A percentile compares a stretch with the other conserved stretches of the same genome.
phyloP scores from a whole-genome alignment of 23 red algal genomes.

The Chondrus crispus region DNA sequence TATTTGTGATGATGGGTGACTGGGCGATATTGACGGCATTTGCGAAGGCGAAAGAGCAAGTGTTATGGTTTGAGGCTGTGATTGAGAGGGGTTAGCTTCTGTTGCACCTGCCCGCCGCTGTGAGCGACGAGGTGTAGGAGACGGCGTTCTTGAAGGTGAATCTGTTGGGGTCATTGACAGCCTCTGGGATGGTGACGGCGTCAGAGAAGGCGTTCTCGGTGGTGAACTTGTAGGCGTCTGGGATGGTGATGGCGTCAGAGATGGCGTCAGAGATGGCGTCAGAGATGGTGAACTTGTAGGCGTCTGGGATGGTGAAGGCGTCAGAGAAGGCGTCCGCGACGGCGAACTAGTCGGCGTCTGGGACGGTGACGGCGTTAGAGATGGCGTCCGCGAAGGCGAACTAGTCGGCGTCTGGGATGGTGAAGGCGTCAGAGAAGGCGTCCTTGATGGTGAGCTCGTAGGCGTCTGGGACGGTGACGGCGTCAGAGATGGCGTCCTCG shows the following conservation, averaged over 20 bases:
- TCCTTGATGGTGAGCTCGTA: not conserved
- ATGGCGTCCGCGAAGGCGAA: not conserved
- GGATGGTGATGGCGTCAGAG: not conserved
- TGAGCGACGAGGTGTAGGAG: not conserved
- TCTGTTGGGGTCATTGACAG: not conserved
- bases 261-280: not conserved
- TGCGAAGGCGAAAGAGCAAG: not conserved
- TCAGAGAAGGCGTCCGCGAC: not conserved
- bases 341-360: not conserved
- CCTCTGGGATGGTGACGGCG: not conserved
- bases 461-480: not conserved
- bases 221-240: not conserved
- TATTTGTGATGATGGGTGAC: not conserved
- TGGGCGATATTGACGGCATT: not conserved
- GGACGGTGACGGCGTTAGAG: not conserved
- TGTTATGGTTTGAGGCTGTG: not conserved
- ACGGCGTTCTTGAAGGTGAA: not conserved
- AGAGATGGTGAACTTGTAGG: not conserved
- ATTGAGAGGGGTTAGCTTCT: not conserved
- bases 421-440: not conserved
- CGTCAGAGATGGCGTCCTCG: not conserved
- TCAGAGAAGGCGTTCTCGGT: not conserved
- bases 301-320: not conserved
- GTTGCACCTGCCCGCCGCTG: not conserved
- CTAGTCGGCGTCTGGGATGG: not conserved